Conservation (phyloP, 148 eudicot species). For the Persicaria tinctoria region DNA sequence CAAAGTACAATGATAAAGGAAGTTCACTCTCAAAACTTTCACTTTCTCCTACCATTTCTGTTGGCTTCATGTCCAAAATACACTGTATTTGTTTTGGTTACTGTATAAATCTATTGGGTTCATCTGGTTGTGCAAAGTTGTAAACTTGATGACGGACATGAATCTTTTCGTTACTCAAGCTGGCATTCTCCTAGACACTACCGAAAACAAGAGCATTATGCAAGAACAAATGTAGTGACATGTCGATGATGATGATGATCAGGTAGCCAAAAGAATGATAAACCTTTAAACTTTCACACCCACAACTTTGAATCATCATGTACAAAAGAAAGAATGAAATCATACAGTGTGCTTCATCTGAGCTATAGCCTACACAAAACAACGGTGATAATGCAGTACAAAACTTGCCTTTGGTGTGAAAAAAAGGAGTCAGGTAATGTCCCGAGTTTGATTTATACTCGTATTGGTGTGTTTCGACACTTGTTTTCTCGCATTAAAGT, state of each 20-base stretch:
- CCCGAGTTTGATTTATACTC: not conserved
- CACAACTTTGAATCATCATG: conserved; percentile 9
- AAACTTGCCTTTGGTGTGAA: not conserved
- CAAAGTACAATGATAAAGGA: not conserved
- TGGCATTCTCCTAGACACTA: not conserved
- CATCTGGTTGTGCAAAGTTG: not conserved
- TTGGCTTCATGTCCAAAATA: not conserved
- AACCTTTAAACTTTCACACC: conserved; percentile 3
- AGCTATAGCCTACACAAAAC: conserved; percentile 6
- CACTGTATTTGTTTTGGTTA: not conserved
- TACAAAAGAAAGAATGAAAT: conserved; percentile 8
- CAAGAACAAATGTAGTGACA: not conserved
- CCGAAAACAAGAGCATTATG: not conserved
- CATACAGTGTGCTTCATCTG: not conserved
- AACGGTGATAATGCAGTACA: not conserved
- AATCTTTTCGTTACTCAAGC: not conserved
- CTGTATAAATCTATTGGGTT: not conserved
- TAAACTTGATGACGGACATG: not conserved
- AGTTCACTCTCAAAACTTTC: not conserved
- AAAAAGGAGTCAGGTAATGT: not conserved
- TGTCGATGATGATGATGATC: too few relatives aligned
- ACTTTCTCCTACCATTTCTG: conserved; percentile 4
- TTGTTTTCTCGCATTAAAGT: not conserved
- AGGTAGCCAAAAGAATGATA: not conserved
- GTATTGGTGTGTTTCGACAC: not conserved